Percentiles rank a stretch among this genome's conserved stretches.
phyloP scores from a whole-genome alignment of 1,284 basidiomycete species.

The Heterobasidion annosum region DNA sequence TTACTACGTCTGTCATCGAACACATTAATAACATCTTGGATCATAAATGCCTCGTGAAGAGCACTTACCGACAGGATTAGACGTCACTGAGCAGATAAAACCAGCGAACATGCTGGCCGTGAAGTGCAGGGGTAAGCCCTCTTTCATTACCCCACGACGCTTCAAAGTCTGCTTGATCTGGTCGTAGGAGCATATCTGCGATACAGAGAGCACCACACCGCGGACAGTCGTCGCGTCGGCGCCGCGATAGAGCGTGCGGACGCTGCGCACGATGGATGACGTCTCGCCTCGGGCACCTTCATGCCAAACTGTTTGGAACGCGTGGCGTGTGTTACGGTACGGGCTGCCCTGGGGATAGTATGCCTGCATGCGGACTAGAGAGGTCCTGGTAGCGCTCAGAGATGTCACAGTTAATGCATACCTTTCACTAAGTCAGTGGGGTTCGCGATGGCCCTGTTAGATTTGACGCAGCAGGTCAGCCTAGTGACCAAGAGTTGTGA shows the following conservation, averaged over 20 bases:
- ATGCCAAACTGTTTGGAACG: slow-evolving; percentile 22
- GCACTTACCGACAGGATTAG: slow-evolving; percentile 27
- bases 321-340: slow-evolving; percentile 23
- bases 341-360: slow-evolving; percentile 25
- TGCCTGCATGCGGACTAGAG: slow-evolving; percentile 29
- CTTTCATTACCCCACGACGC: slow-evolving; percentile 21
- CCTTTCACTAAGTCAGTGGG: slow-evolving; percentile 31
- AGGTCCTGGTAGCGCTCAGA: neutral
- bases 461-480: too few species aligned
- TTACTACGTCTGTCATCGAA: slow-evolving; percentile 23
- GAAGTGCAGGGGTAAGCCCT: slow-evolving; percentile 25
- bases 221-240: slow-evolving; percentile 26
- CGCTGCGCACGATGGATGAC: slow-evolving; percentile 15
- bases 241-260: slow-evolving; percentile 26
- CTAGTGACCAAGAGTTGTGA: neutral
- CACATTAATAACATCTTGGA: too few species aligned
- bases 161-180: slow-evolving; percentile 29
- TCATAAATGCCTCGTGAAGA: too few species aligned
- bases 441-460: slow-evolving; percentile 24
- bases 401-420: slow-evolving; percentile 2
- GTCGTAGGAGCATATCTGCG: slow-evolving; percentile 30
- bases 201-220: slow-evolving; percentile 25
- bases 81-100: slow-evolving; percentile 30
- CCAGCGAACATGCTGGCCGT: slow-evolving; percentile 27
- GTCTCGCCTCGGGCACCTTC: slow-evolving; percentile 19